phyloP scores from a whole-genome alignment of 371 early-diverging fungal genomes.

The Saksenaea vasiformis region DNA sequence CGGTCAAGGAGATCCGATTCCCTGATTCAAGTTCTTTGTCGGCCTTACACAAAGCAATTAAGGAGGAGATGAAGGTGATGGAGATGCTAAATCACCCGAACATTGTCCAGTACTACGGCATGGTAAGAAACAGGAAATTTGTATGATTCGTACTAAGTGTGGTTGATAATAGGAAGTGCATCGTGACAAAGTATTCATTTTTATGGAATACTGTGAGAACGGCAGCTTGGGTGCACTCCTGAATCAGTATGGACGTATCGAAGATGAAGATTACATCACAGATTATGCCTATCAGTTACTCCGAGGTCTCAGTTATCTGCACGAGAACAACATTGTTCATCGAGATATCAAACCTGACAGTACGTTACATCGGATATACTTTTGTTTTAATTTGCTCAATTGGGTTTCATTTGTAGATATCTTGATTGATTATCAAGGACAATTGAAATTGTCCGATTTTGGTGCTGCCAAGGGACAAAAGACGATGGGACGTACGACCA shows the following conservation, averaged over 20 bases:
- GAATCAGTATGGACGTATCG: conserved; percentile 79
- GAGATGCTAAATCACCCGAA: conserved; percentile 88
- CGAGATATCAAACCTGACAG: conserved; percentile 91
- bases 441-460: conserved; percentile 88
- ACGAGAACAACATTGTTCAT: conserved; percentile 85
- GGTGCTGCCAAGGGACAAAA: conserved; percentile 85
- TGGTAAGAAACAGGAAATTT: conserved; percentile 41
- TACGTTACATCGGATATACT: conserved; percentile 36
- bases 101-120: conserved; percentile 88
- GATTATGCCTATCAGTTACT: conserved; percentile 85
- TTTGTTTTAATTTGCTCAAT: background rate
- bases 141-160: too few species aligned
- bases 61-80: conserved; percentile 92
- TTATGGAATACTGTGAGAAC: conserved; percentile 93
- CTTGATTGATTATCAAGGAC: conserved; percentile 76
- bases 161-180: conserved; percentile 77
- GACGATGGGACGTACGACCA: conserved; percentile 66
- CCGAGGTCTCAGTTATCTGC: conserved; percentile 89
- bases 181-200: conserved; percentile 87
- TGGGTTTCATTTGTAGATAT: conserved; percentile 61
- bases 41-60: conserved; percentile 72
- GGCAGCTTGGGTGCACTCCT: conserved; percentile 81
- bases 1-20: conserved; percentile 92
- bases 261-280: conserved; percentile 73
- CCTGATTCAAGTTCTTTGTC: conserved; percentile 73